Base-by-base conservation (phyloP, 371 early-diverging fungal genomes). In the Mucor saturninus region DNA sequence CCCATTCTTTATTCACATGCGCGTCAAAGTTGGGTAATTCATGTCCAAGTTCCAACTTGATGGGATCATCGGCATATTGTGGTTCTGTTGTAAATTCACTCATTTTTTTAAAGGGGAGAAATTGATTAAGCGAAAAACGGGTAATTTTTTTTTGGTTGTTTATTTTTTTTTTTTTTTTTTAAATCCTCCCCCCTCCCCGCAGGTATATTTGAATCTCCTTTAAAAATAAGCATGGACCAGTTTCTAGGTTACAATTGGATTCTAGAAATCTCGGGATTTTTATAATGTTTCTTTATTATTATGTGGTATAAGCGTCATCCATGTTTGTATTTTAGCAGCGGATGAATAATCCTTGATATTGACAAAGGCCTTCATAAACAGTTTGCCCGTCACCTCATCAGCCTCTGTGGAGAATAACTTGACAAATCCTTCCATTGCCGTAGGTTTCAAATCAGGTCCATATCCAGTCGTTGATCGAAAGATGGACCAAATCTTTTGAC, bases 291-390 rank as follows among this genome's bases (percentile, higher is more conserved):
- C 21, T 21, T 21, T 21, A 21, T 46, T 60, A 26, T 42, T 67
- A 49, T 7, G 65, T 56, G 35, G 35, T 35, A 35, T 35, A 35
- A 35, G 35, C 8, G 35, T 8, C 35, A 35, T 35, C 35, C 35
- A 35, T 35, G 0, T 35, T 35, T 35, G 35, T 6, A 35, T 35
- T 21, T 35, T 49, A 21, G 59, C 54, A 13, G 77, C 77, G 54
- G 77, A 69, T 39, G 61, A 2, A 8, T 35, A 35, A 8, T 35
- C 35, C 8, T 35, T 35, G 8, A 62, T 60, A n/a, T 61, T 64
- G 3, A 56, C 53, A 62, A 78, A 78, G 13, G 78, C 78, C 54
- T 71, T 75, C 59, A 75, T 73, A 64, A 78, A 78, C 3, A 75
- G 43, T 52, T 71, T 73, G 28, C 71, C 75, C 4, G 78, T 78